These are phyloP conservation scores for Phytophthora chlamydospora DNA, from an alignment of 352 stramenopile genomes.

Conservation along the genomic window DNA sequence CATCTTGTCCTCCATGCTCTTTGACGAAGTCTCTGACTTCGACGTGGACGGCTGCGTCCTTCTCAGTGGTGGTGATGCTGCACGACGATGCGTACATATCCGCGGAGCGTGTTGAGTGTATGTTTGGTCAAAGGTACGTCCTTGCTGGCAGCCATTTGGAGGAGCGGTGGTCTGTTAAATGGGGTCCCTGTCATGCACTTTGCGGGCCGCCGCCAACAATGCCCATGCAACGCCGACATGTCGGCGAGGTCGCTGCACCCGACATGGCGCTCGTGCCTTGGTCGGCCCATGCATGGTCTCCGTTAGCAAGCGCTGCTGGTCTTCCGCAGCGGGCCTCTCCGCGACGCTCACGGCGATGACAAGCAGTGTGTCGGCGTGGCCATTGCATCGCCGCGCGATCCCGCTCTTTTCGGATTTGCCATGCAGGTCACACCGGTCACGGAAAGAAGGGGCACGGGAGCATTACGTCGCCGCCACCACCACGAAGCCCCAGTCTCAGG, in stretches of 20 bases:
- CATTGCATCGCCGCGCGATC: conserved; percentile 11
- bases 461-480: conserved; percentile 11
- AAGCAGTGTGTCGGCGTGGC: conserved; percentile 14
- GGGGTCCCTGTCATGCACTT: neutral
- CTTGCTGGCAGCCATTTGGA: neutral
- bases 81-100: too few relatives aligned
- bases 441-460: conserved; percentile 1
- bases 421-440: conserved; percentile 1
- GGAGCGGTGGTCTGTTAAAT: neutral
- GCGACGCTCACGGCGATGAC: conserved; percentile 9
- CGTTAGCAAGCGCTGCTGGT: neutral
- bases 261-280: neutral
- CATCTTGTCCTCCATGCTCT: too few relatives aligned
- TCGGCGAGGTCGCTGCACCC: neutral
- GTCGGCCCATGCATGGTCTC: neutral
- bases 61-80: too few relatives aligned
- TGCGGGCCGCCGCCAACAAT: neutral
- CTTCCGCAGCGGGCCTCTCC: neutral
- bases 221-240: conserved; percentile 1
- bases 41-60: too few relatives aligned
- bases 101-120: too few relatives aligned
- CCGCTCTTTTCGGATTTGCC: conserved; percentile 31
- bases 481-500: conserved; percentile 1
- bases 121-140: too few relatives aligned
- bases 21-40: too few relatives aligned